Evolutionary conservation across 208 protist genomes (phyloP), one percentile per base, ranked within the genome.

Genomic region (Wallacemonas sp.): DNA sequence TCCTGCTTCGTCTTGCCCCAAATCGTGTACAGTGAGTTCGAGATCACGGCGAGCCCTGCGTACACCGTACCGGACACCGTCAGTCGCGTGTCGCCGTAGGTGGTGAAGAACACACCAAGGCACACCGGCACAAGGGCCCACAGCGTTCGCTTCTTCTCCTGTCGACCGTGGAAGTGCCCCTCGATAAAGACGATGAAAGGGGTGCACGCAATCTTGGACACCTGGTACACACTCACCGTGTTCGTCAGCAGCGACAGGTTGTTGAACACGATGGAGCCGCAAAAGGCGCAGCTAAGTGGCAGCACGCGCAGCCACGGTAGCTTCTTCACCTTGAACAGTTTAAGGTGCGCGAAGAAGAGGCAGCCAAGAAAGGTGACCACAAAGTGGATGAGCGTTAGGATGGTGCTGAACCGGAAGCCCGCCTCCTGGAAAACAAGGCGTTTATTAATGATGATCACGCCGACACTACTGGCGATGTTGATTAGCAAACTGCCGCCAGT

Each of bases 1-100:
- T 74, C 66, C 73, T 97, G 92, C 72, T 96, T 96, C 62, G 80
- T 87, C 54, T 89, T 89, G 12, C 86, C 89, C 91, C 90, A 98
- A 36, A 98, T 87, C 10, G 89, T 95, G 74, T 98, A 98, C 14
- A 97, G 64, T 8, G 91, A 90, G 73, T 94, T 97, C 22, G 79
- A 45, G 5, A 93, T 5, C 11, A 96, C 79, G 22, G 92, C 90
- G 1, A 90, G 48, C 3, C 70, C 16, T 0, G 83, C 87, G 67
- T 81, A 95, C 36, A 95, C 25, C 2, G 61, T 70, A 26, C 94
- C 94, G 0, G 77, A 57, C 1, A 77, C 32, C 38, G 85, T 95
- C 1, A 96, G 61, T 12, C 79, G 57, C 16, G 82, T 50, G 54
- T 97, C 92, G 0, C 79, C 70, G 46, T 76, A 86, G 4, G 92